Percentiles rank a stretch among this genome's conserved stretches.
Evolutionary conservation across 495 filamentous ascomycete species (phyloP).

Genomic region (Pyrenula aspistea): DNA sequence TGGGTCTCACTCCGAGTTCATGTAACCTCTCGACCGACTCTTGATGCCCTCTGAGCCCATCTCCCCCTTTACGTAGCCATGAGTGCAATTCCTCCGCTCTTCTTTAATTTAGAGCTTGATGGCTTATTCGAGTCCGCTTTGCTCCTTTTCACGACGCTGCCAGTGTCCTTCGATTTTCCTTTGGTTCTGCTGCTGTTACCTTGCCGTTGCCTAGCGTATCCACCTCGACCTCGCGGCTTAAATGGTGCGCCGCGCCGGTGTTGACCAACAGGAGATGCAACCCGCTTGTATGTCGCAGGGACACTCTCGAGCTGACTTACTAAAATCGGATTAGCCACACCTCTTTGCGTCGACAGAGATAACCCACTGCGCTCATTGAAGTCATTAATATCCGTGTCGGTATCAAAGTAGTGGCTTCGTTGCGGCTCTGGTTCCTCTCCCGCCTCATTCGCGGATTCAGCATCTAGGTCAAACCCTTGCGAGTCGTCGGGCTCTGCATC

Average conservation of each 20-base stretch:
- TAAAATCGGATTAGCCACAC: slow-evolving; percentile 6
- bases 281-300: slow-evolving; percentile 7
- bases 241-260: slow-evolving; percentile 14
- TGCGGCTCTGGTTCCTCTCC: slow-evolving; percentile 10
- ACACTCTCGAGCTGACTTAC: slow-evolving; percentile 10
- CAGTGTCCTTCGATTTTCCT: not conserved
- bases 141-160: not conserved
- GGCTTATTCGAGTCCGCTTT: not conserved
- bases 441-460: slow-evolving; percentile 14
- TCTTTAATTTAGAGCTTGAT: not conserved
- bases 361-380: slow-evolving; percentile 16
- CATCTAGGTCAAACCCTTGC: slow-evolving; percentile 23
- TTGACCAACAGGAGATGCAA: slow-evolving; percentile 12
- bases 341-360: slow-evolving; percentile 4
- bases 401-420: slow-evolving; percentile 35
- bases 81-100: not conserved
- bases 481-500: slow-evolving; percentile 28
- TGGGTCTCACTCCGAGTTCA: not conserved
- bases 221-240: slow-evolving; percentile 3
- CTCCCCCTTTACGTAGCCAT: not conserved
- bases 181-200: slow-evolving; percentile 2
- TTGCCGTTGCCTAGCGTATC: not conserved
- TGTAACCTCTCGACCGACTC: not conserved
- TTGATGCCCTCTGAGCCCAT: not conserved
- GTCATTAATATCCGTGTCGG: slow-evolving; percentile 14